Evolutionary conservation across 2,329 filamentous ascomycete species (phyloP).

Genomic region (Sporothrix pallida): DNA sequence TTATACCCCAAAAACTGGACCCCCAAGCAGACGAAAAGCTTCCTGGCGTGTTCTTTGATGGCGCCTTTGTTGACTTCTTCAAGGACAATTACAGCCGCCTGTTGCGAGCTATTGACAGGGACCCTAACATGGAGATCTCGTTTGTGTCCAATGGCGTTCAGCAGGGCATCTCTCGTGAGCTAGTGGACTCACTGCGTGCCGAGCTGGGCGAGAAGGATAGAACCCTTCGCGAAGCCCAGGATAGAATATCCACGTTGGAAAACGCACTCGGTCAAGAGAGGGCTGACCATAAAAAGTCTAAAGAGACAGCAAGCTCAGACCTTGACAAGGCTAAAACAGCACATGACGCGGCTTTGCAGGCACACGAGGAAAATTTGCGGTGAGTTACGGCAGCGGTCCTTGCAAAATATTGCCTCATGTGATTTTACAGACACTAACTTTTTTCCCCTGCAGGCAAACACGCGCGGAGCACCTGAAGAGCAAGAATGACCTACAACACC

Average conservation of each 20-base stretch:
- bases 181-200: conserved; percentile 82
- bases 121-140: conserved; percentile 85
- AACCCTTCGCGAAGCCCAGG: conserved; percentile 55
- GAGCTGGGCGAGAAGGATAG: conserved; percentile 76
- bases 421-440: too few species aligned
- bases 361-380: conserved; percentile 69
- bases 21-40: conserved; percentile 58
- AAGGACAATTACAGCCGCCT: conserved; percentile 94
- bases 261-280: conserved; percentile 73
- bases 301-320: conserved; percentile 62
- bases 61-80: conserved; percentile 87
- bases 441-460: too few species aligned
- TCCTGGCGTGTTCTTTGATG: conserved; percentile 85
- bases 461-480: too few species aligned
- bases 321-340: conserved; percentile 50
- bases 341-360: conserved; percentile 55
- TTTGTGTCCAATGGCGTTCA: conserved; percentile 79
- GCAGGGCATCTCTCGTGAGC: conserved; percentile 89
- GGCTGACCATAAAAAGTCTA: conserved; percentile 71
- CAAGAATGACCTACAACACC: too few species aligned
- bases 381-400: conserved; percentile 23
- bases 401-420: too few species aligned
- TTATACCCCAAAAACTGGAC: conserved; percentile 72
- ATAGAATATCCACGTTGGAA: conserved; percentile 54
- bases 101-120: conserved; percentile 83